Evolutionary conservation across 2,329 filamentous ascomycete genomes (phyloP), one percentile per base, ranked within the genome.

Genomic region (Didymosphaeria variabile): DNA sequence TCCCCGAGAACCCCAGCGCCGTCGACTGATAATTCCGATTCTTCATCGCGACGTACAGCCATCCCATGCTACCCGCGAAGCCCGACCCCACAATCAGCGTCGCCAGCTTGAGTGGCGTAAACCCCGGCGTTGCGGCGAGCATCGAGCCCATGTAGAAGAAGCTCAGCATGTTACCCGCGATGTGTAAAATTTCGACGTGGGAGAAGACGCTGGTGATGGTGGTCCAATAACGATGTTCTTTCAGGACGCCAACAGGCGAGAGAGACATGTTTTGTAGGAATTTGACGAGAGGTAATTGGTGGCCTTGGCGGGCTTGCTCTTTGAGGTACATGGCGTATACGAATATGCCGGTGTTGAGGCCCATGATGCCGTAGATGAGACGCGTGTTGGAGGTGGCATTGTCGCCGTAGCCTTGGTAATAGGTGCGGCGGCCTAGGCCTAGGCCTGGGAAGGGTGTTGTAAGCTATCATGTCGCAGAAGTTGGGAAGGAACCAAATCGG

Each of bases 121-220:
- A 64, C 4, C 70, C 64, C 3, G 77, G 76, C 0, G 72, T 62
- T 1, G 38, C 23, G 7, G 70, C 72, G 3, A 83, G 58, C 9
- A 79, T 63, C 0, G 47, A 50, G n/a, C 74, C 79, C 26, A 83
- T 73, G 13, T 72, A 74, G 53, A 77, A 72, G 34, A 82, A 68
- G 1, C 75, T 66, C 12, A 82, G 19, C 77, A 82, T 79, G 67
- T 83, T 84, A 64, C 76, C 73, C 9, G 67, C 57, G 46, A 82
- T 67, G 63, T 84, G 82, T 1, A 59, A 17, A 1, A 72, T 15
- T 5, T 70, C 56, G 2, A 64, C 23, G 54, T 84, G 82, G 1
- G 77, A 77, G 63, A 83, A 81, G 15, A 72, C 72, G 12, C 65
- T 69, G 0, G 81, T 82, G 38, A 83, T 9, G 2, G 77, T 10